Evolutionary conservation across 176 grass and related monocot species (phyloP), one percentile per base, ranked within the genome.

Genomic region (Paspalum vaginatum): DNA sequence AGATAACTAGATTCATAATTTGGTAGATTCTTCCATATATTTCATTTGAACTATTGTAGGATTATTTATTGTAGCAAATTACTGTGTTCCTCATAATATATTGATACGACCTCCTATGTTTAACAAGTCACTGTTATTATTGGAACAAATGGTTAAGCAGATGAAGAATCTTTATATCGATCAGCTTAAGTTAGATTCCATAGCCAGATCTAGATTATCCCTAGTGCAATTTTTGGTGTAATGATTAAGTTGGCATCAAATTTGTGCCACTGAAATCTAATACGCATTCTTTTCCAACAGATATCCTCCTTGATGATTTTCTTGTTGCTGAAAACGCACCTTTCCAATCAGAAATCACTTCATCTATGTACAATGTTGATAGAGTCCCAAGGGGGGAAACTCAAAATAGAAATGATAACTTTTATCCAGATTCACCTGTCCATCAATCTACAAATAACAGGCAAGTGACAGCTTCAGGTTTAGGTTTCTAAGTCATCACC

Each of bases 281-380:
- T 76, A 48, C 25, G 75, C 66, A 12, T 82, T 63, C 13, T 78
- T 78, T 82, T 89, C 39, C 25, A 48, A 83, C 84, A 99, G 96
- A 99, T 83, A 78, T 95, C 79, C 92, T 99, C 56, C 96, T 99
- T 0, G 90, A 78, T 44, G 96, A 95, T 88, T 85, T 99, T 71
- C 92, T 99, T 85, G 77, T 99, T 74, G 96, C 96, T 14, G 96
- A 99, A 41, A 93, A 99, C 91, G 88, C 92, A 82, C 88, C 90
- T 74, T 84, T 89, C 76, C 86, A 92, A 70, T 93, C 90, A 58
- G 96, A 99, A 90, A 82, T 87, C 18, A 61, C 58, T 80, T 85
- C 83, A 55, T 87, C 86, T 55, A 87, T 90, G 72, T 91, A 92
- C 69, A 75, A 76, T 61, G 26, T 69, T 68, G 92, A 89, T 84